A percentile compares a stretch with the other conserved stretches of the same genome.
Conservation (phyloP, 306 rosid genomes). For the Cucurbita maxima region DNA sequence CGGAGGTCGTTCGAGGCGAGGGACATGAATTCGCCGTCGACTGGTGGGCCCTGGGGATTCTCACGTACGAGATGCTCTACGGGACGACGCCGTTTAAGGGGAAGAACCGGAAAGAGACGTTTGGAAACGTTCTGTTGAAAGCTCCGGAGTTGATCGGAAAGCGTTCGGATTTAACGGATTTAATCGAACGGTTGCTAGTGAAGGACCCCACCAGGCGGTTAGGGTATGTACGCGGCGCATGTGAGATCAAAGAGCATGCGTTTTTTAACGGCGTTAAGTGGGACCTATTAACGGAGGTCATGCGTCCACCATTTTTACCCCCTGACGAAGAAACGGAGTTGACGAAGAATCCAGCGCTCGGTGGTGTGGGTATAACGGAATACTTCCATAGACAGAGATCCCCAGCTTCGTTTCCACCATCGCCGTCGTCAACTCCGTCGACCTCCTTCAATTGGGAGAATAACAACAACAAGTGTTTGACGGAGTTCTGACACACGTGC, state of each 20-base stretch:
- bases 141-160: constrained; percentile 51
- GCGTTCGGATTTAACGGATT: constrained; percentile 43
- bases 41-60: constrained; percentile 86
- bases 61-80: constrained; percentile 65
- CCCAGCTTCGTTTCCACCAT: constrained; percentile 48
- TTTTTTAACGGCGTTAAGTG: constrained; percentile 71
- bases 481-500: constrained; percentile 31
- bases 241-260: constrained; percentile 65
- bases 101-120: constrained; percentile 63
- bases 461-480: constrained; percentile 1
- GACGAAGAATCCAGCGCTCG: not conserved
- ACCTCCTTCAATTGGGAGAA: constrained; percentile 2
- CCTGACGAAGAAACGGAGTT: constrained; percentile 21
- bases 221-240: constrained; percentile 57
- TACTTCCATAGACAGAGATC: constrained; percentile 35
- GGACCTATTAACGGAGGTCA: constrained; percentile 61
- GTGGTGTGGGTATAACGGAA: constrained; percentile 23
- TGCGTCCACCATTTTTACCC: constrained; percentile 75
- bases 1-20: constrained; percentile 75
- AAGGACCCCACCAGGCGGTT: constrained; percentile 64
- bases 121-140: constrained; percentile 42
- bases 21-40: constrained; percentile 94
- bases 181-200: constrained; percentile 44
- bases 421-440: constrained; percentile 36
- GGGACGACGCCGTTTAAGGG: constrained; percentile 96